Evolutionary conservation across 108 stramenopile genomes (phyloP).

Genomic region (Fragilariopsis cylindrus): DNA sequence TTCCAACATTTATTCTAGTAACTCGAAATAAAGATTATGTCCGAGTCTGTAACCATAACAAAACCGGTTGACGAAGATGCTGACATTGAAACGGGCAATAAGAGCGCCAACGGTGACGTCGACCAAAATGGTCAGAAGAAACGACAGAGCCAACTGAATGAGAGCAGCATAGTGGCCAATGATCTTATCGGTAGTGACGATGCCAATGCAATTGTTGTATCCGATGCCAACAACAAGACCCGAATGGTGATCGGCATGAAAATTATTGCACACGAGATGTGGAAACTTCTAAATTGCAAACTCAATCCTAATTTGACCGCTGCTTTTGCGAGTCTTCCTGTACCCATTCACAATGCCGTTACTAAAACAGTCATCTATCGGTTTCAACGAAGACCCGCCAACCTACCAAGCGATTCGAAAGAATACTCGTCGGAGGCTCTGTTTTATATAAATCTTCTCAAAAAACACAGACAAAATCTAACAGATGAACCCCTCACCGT

Average conservation of each 20-base stretch:
- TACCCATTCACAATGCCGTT: background rate
- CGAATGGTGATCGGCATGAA: background rate
- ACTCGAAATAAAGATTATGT: too few relatives aligned
- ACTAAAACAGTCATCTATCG: background rate
- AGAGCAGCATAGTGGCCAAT: background rate
- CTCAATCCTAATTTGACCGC: background rate
- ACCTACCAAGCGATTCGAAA: background rate
- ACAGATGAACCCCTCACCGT: background rate
- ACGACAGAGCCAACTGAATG: background rate
- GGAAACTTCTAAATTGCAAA: background rate
- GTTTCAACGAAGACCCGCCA: background rate
- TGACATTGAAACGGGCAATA: background rate
- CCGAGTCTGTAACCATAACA: too few relatives aligned
- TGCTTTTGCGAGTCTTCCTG: background rate
- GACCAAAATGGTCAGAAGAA: background rate
- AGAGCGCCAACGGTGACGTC: background rate
- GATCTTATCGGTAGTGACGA: background rate
- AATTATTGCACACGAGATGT: background rate
- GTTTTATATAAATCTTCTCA: background rate
- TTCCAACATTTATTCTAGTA: too few relatives aligned
- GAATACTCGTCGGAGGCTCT: background rate
- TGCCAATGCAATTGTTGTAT: background rate
- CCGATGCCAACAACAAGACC: background rate
- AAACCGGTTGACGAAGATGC: background rate
- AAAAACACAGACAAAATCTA: background rate